Base-by-base conservation (phyloP, 768 basidiomycete genomes). In the Glaciozyma martinii region DNA sequence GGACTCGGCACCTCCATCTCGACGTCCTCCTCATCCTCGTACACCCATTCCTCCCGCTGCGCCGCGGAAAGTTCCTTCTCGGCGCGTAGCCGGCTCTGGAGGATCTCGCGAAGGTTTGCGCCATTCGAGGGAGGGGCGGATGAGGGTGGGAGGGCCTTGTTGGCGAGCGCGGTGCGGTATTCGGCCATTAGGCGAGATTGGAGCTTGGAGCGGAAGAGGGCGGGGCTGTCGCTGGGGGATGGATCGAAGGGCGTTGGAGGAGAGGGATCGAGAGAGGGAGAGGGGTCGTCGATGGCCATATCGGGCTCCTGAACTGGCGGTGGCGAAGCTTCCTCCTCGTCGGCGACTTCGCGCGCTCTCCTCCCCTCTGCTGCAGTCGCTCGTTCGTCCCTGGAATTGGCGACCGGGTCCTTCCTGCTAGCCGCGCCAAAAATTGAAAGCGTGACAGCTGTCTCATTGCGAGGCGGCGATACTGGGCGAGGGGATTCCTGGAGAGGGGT, bases 391-490 rank as follows among this genome's bases (percentile, higher is more conserved):
- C 44, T 40, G 42, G 8, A 52, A 0, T 42, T 18, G 2, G 27
- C 27, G 46, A 23, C 44, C 25, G n/a, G 19, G 33, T 42, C 43
- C 32, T 42, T 18, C 10, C 42, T 37, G 16, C 57, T 23, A 16
- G 67, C 67, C 6, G 67, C 67, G 18, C 67, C 67, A 25, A 68
- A 66, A 43, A 65, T 69, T 15, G 42, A 57, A 6, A 69, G 27
- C 27, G 29, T 16, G 50, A 29, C 15, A 5, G 50, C 23, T 7
- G 50, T 47, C 25, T 13, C 37, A 13, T 40, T 21, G 9, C 21
- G n/a, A 6, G 46, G 46, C 21, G 23, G 23, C n/a, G 50, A 25
- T 52, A 5, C 23, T 19, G 5, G 23, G 13, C 23, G n/a, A n/a
- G 27, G 50, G n/a, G 50, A 19, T 19, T 5, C 1, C 23, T 16